Evolutionary conservation across 139 green algal genomes (phyloP).

Genomic region (Auxenochlorella protothecoides): DNA sequence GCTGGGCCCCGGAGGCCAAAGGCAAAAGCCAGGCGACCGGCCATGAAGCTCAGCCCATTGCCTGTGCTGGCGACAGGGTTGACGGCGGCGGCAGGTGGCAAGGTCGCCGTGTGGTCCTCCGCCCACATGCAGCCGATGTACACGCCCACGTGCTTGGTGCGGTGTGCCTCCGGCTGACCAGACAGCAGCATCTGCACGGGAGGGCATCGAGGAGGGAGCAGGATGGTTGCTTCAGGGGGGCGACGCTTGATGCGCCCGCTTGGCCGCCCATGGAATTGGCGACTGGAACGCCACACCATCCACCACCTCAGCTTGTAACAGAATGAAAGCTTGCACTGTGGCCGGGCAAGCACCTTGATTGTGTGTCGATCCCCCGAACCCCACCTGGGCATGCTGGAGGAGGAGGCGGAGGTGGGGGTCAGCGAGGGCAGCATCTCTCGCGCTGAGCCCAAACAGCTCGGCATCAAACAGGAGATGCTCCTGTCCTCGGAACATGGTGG

Average conservation of each 20-base stretch:
- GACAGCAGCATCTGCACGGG: no score
- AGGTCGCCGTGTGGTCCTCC: no score
- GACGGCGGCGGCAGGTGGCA: no score
- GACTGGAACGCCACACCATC: neutral
- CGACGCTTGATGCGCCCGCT: no score
- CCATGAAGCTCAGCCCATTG: slow-evolving; percentile 50
- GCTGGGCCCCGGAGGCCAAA: slow-evolving; percentile 56
- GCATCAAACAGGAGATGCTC: slow-evolving; percentile 46
- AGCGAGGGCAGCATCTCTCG: slow-evolving; percentile 19
- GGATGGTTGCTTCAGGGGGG: no score
- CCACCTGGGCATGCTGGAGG: slow-evolving; percentile 17
- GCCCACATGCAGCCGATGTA: no score
- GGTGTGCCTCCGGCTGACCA: no score
- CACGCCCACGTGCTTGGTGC: no score
- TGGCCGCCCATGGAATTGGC: no score
- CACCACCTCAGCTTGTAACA: neutral
- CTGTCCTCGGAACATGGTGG: slow-evolving; percentile 31
- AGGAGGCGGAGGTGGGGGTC: slow-evolving; percentile 31
- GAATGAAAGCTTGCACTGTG: neutral
- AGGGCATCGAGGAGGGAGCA: no score
- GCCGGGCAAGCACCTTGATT: neutral
- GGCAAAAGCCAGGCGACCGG: slow-evolving; percentile 67
- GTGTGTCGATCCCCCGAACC: neutral
- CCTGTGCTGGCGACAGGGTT: slow-evolving; percentile 18
- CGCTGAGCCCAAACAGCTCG: slow-evolving; percentile 14